Conservation (phyloP, 306 rosid species). For the Dryas octopetala region DNA sequence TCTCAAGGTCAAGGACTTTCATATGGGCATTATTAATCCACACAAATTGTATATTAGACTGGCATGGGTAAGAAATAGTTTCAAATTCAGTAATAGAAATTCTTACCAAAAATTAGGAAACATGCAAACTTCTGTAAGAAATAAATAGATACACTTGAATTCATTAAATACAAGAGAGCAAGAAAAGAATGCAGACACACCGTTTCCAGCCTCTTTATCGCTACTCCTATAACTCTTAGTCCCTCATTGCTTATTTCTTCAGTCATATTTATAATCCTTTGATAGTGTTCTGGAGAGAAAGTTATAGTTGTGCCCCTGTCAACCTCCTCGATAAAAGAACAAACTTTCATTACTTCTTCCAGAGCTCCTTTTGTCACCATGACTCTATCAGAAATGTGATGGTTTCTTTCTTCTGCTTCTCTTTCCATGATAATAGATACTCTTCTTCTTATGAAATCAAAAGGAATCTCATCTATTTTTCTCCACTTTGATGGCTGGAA, state of each 20-base stretch:
- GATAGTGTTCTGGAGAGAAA: slow-evolving; percentile 45
- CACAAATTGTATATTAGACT: neutral
- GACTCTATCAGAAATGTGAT: slow-evolving; percentile 36
- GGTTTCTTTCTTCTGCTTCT: slow-evolving; percentile 33
- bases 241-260: slow-evolving; percentile 78
- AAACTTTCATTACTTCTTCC: slow-evolving; percentile 67
- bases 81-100: neutral
- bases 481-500: slow-evolving; percentile 84
- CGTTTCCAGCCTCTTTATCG: slow-evolving; percentile 60
- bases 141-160: neutral
- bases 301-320: slow-evolving; percentile 28
- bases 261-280: slow-evolving; percentile 47
- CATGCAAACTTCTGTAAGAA: neutral
- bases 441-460: slow-evolving; percentile 80
- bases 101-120: neutral
- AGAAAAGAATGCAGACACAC: slow-evolving; percentile 34
- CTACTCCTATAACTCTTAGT: slow-evolving; percentile 68
- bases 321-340: slow-evolving; percentile 58
- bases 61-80: neutral
- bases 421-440: slow-evolving; percentile 72
- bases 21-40: neutral
- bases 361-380: slow-evolving; percentile 84
- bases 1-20: neutral
- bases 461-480: slow-evolving; percentile 75
- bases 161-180: neutral